Percentiles rank a stretch among this genome's conserved stretches.
Conservation (phyloP, 805 yeast genomes). For the Wickerhamomyces mucosus region DNA sequence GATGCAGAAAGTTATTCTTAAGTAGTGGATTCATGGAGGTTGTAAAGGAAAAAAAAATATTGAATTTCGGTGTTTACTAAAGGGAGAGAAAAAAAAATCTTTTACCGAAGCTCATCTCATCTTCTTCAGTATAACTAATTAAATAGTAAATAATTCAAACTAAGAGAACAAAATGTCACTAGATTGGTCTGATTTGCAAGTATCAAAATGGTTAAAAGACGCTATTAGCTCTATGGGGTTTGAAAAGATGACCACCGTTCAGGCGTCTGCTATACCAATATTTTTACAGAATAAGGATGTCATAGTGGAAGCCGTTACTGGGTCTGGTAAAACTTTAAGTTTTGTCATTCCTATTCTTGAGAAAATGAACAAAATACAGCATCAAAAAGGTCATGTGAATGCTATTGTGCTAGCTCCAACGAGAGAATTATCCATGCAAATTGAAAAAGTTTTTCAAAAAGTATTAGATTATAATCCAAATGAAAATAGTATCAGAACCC, state of each 20-base stretch:
- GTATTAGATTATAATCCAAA: constrained; percentile 52
- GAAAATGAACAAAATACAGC: constrained; percentile 32
- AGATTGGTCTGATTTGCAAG: constrained; percentile 50
- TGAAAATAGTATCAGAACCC: constrained; percentile 39
- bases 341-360: constrained; percentile 78
- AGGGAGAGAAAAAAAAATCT: no score
- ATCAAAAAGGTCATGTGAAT: constrained; percentile 43
- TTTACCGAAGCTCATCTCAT: no score
- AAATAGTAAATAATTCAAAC: no score
- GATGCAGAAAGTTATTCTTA: no score
- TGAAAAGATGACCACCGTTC: constrained; percentile 89
- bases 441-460: constrained; percentile 52
- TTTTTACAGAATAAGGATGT: constrained; percentile 83
- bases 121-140: no score
- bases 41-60: no score
- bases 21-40: no score
- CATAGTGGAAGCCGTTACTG: constrained; percentile 95
- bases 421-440: constrained; percentile 62
- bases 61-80: no score
- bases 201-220: constrained; percentile 51
- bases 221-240: constrained; percentile 73
- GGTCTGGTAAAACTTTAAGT: constrained; percentile 96
- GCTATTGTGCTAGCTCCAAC: constrained; percentile 65
- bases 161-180: constrained; percentile 31
- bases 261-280: constrained; percentile 88